phyloP scores from a whole-genome alignment of 2,329 filamentous ascomycete species.

The Lachnellula occidentalis region DNA sequence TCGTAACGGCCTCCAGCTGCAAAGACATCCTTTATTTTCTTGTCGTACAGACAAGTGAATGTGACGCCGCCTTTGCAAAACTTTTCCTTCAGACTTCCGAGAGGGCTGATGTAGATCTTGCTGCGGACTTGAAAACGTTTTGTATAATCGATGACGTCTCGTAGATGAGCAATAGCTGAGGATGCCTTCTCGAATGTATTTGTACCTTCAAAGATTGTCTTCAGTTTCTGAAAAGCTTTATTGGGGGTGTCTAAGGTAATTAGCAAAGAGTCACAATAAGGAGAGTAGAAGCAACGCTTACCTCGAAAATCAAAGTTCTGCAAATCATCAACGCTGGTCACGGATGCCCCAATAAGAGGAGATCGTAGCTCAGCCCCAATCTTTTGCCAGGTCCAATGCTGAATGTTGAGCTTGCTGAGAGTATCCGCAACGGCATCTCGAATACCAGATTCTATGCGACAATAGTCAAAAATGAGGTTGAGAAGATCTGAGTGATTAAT shows the following conservation, averaged over 20 bases:
- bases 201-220: conserved; percentile 55
- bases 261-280: conserved; percentile 4
- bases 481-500: conserved; percentile 84
- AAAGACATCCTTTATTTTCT: conserved; percentile 77
- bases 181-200: conserved; percentile 70
- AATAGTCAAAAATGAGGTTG: conserved; percentile 84
- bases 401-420: conserved; percentile 81
- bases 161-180: conserved; percentile 72
- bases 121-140: conserved; percentile 68
- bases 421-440: conserved; percentile 72
- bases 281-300: conserved; percentile 31
- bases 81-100: conserved; percentile 84
- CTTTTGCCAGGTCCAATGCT: conserved; percentile 74
- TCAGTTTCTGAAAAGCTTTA: conserved; percentile 53
- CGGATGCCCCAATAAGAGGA: conserved; percentile 74
- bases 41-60: conserved; percentile 87
- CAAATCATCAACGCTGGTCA: conserved; percentile 86
- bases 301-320: conserved; percentile 86
- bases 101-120: conserved; percentile 77
- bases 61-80: conserved; percentile 83
- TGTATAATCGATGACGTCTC: conserved; percentile 69
- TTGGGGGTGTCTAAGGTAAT: conserved; percentile 43
- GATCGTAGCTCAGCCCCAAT: conserved; percentile 77
- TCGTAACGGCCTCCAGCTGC: conserved; percentile 94
- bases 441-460: conserved; percentile 65